These are phyloP conservation scores for Mycena sanguinolenta DNA, from an alignment of 768 basidiomycete genomes.

Conservation along the genomic window DNA sequence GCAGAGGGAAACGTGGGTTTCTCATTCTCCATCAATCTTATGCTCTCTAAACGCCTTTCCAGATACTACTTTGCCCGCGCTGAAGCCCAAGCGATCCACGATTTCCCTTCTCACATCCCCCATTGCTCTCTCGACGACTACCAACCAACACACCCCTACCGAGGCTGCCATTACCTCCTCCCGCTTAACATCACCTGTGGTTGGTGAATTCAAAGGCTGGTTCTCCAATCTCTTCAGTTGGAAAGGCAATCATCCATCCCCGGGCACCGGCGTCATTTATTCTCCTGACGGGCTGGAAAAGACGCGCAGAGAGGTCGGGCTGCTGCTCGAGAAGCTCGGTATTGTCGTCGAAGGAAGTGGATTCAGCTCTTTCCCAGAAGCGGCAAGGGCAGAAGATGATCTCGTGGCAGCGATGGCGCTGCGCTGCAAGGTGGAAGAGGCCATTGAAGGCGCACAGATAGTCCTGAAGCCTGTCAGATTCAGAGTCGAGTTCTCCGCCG, in stretches of 20 bases:
- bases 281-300: slow-evolving; percentile 67
- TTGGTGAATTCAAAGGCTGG: slow-evolving; percentile 92
- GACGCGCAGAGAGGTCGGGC: slow-evolving; percentile 74
- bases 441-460: slow-evolving; percentile 54
- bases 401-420: slow-evolving; percentile 43
- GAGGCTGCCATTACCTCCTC: slow-evolving; percentile 43
- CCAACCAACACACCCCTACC: slow-evolving; percentile 49
- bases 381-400: slow-evolving; percentile 38
- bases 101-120: slow-evolving; percentile 64
- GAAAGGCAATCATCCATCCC: slow-evolving; percentile 64
- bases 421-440: slow-evolving; percentile 69
- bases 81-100: slow-evolving; percentile 61
- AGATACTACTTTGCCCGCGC: slow-evolving; percentile 52
- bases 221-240: slow-evolving; percentile 96
- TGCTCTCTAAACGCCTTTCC: slow-evolving; percentile 16
- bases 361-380: slow-evolving; percentile 44
- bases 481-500: slow-evolving; percentile 77
- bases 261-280: slow-evolving; percentile 57
- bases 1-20: slow-evolving; percentile 68
- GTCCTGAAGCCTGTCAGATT: slow-evolving; percentile 85
- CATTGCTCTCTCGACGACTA: slow-evolving; percentile 55
- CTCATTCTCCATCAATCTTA: neutral
- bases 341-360: slow-evolving; percentile 60
- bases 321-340: slow-evolving; percentile 76
- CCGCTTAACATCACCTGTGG: slow-evolving; percentile 74